Base-by-base conservation (phyloP, 2,329 filamentous ascomycete genomes). In the Diaporthe sp. region DNA sequence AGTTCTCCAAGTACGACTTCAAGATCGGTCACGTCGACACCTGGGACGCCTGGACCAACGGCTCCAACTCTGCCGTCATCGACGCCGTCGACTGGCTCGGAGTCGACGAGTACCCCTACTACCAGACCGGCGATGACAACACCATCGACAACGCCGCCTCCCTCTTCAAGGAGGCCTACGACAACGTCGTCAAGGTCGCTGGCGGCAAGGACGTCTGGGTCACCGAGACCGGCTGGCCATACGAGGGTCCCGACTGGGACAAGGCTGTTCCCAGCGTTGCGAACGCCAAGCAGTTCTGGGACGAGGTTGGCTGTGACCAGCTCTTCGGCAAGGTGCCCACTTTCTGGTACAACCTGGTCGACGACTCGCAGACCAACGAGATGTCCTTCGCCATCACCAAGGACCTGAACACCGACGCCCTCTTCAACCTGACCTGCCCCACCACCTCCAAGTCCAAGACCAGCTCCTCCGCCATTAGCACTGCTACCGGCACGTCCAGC, bases 201-300 rank as follows among this genome's bases (percentile, higher is more conserved):
- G 86, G 88, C 49, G 90, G 90, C 81, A 96, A 95, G 88, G 87
- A 90, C 25, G 90, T 97, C 80, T 97, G 94, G 94, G 90, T 97
- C 77, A 97, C 95, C 42, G 95, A 98, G 88, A 96, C 94, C n/a
- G 95, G 95, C 79, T 97, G 94, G 91, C 95, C 95, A 67, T 91
- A 95, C 72, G 91, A 88, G 80, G 95, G 95, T 73, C 85, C 90
- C 78, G 88, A 86, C 2, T 85, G 89, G 77, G 92, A 92, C 79
- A 82, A 90, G 72, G 94, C 91, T 58, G 88, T 93, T 15, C 88
- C 95, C 9, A 92, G 88, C 49, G 78, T 86, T 47, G 86, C 88
- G 72, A 95, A 96, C 82, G 94, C 95, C 61, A 89, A 94, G 86
- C 89, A 85, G n/a, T 98, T 91, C 89, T 98, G 94, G 94, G 88